Evolutionary conservation across 345 rosid genomes (phyloP), one percentile per base, ranked within the genome.

Genomic region (Gossypium raimondii): DNA sequence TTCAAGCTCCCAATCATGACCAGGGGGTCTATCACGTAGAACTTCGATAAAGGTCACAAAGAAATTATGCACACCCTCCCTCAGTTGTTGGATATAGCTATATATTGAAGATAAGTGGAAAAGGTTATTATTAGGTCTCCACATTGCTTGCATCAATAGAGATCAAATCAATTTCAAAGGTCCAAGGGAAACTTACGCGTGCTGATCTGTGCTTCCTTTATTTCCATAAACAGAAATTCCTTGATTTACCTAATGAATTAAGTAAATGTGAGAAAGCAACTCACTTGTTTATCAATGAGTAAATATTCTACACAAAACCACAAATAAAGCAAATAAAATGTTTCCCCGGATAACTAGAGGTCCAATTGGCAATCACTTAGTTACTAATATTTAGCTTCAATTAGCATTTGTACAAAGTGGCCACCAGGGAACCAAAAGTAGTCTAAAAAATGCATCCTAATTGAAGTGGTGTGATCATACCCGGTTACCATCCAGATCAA

Each of bases 1-100:
- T 85, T 95, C 99, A 74, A 95, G 97, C 78, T 95, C 98, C 99
- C 99, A 95, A 79, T 95, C 99, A 83, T 91, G 99, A 83, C 99
- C 99, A 24, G 96, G 99, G 72, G 93, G 98, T 79, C 99, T 89
- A 81, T 95, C 97, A 41, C 92, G 90, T 72, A 93, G 82, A 18
- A 95, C 99, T 87, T 95, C 99, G 82, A 95, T 91, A 84, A 95
- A 95, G 53, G 99, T 93, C 71, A 69, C 99, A 63, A 95, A 93
- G 87, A 95, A 95, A 87, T 95, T 95, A 86, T 84, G 97, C 73
- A 95, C 97, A 50, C 99, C 99, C 24, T 95, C 99, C 81, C 99
- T 92, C 85, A 95, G 82, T 82, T 95, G 98, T 85, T 95, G 99
- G 82, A 93, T 95, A 84, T 95, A 95, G 78, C 97, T 95, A 76